Evolutionary conservation across 2,329 filamentous ascomycete species (phyloP).

Genomic region (Pleomassaria siparia): DNA sequence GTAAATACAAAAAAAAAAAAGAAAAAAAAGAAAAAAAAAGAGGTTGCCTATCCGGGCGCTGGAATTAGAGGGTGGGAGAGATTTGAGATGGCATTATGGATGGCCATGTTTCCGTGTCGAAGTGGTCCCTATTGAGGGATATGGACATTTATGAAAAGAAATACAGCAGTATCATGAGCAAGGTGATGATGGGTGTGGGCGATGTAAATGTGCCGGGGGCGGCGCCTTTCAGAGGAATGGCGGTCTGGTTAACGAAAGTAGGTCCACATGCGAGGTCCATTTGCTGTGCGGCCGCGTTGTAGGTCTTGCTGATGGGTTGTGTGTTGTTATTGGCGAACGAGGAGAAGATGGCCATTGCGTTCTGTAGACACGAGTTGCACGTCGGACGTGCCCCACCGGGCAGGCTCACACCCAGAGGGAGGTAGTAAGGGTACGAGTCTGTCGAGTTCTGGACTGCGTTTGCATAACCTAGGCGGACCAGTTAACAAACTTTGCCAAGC

Average conservation of each 20-base stretch:
- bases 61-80: background rate
- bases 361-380: conserved; percentile 74
- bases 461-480: conserved; percentile 59
- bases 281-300: conserved; percentile 68
- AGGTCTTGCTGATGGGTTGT: conserved; percentile 69
- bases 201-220: conserved; percentile 20
- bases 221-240: conserved; percentile 44
- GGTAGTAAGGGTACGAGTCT: conserved; percentile 80
- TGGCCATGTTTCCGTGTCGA: background rate
- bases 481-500: too few relatives aligned
- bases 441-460: conserved; percentile 78
- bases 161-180: conserved; percentile 38
- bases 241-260: conserved; percentile 54
- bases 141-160: conserved; percentile 28
- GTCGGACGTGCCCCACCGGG: conserved; percentile 67
- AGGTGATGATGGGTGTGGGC: conserved; percentile 31
- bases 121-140: background rate
- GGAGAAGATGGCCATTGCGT: conserved; percentile 82
- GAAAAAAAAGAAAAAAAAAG: conserved; percentile 3
- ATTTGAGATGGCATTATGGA: background rate
- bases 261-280: conserved; percentile 68
- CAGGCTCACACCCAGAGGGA: conserved; percentile 75
- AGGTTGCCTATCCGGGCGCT: background rate
- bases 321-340: conserved; percentile 65
- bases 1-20: conserved; percentile 1